Base-by-base conservation (phyloP, 257 asterid species). In the Scutellaria barbata region DNA sequence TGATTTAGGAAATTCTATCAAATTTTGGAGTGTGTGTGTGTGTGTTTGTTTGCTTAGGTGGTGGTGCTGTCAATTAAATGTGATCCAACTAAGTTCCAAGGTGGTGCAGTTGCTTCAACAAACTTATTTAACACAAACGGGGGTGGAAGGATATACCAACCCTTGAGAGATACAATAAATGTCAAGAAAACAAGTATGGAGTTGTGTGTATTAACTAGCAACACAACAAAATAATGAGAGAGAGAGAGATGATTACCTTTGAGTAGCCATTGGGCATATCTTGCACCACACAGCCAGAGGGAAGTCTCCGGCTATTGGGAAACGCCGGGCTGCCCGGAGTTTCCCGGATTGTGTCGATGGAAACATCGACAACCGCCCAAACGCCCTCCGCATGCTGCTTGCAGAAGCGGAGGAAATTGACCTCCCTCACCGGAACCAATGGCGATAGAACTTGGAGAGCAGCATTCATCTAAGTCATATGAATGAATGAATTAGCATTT, bases 211-310 rank as follows among this genome's bases (percentile, higher is more conserved):
- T 42, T 37, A 75, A 79, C 68, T 80, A 71, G n/a, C 52, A 69
- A 68, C 48, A 30, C 60, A 77, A 77, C 61, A 74, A 78, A 46
- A 46, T n/a, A 54, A 74, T 71, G 64, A 54, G 20, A 60, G 18
- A 40, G 71, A 30, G 73, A 17, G 66, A 68, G 33, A 48, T 67
- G 13, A 18, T 43, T 68, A 75, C 99, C 90, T 89, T 95, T 72
- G 96, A 89, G 73, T 95, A 95, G 69, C 97, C 98, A 79, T 95
- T 95, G 30, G 98, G 96, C 99, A 89, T 89, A 68, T 95, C 99
- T 74, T 95, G 95, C 57, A 92, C 97, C 11, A 92, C 80, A 66
- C 96, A 92, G 51, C 99, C 99, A 4, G 99, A 95, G 43, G 99
- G 97, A 11, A 90, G 95, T 76, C 97, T 87, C 78, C 96, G 86